These are phyloP conservation scores for Wickerhamomyces sp. DNA, from an alignment of 1,139 yeast genomes.

Conservation along the genomic window DNA sequence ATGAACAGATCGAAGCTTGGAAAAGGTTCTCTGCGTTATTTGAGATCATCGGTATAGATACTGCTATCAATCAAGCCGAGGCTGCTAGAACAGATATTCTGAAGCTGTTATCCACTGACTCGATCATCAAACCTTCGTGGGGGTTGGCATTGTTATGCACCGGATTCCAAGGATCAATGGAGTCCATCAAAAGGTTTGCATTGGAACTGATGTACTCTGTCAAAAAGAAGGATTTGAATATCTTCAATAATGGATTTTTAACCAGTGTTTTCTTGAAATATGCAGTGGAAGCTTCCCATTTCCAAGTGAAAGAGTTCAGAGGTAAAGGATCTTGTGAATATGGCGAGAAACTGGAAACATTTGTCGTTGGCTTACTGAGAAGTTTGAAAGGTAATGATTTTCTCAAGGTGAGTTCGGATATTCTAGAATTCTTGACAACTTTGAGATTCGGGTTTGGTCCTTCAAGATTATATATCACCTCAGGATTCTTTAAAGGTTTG, in stretches of 20 bases:
- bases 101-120: constrained; percentile 44
- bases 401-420: neutral
- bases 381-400: constrained; percentile 24
- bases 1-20: constrained; percentile 52
- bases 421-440: constrained; percentile 40
- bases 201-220: constrained; percentile 53
- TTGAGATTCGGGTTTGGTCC: constrained; percentile 61
- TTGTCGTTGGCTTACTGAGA: constrained; percentile 41
- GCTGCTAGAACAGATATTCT: constrained; percentile 70
- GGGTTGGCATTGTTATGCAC: constrained; percentile 66
- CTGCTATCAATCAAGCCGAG: constrained; percentile 80
- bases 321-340: constrained; percentile 43
- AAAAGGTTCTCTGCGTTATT: constrained; percentile 64
- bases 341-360: constrained; percentile 47
- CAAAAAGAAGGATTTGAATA: constrained; percentile 33
- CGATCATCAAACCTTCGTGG: constrained; percentile 63
- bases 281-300: constrained; percentile 62
- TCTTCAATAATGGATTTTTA: constrained; percentile 47
- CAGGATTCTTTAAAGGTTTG: constrained; percentile 56
- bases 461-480: constrained; percentile 56
- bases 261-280: constrained; percentile 54
- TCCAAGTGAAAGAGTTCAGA: constrained; percentile 30
- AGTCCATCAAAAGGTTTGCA: constrained; percentile 67
- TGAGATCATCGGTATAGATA: constrained; percentile 79
- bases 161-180: constrained; percentile 76